phyloP scores from a whole-genome alignment of 225 moss, liverwort and hornwort species.

The Physcomitrium patens region DNA sequence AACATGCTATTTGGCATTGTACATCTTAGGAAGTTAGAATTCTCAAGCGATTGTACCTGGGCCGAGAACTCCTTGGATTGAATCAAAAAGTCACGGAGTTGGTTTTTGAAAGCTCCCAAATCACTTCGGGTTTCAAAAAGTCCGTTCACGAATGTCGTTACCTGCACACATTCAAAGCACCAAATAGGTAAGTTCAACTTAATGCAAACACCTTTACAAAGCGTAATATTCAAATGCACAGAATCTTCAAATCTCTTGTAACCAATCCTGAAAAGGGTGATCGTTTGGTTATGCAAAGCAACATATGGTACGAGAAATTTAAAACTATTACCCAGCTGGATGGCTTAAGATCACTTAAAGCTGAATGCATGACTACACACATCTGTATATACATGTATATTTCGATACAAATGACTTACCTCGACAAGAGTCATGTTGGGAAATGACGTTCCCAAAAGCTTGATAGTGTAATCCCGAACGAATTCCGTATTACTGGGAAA shows the following conservation, averaged over 20 bases:
- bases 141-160: constrained; percentile 75
- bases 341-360: not conserved
- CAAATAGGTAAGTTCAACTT: constrained; percentile 13
- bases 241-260: not conserved
- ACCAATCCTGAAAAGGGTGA: not conserved
- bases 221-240: not conserved
- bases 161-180: constrained; percentile 40
- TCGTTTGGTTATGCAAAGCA: not conserved
- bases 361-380: not conserved
- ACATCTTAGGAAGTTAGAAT: too few species aligned
- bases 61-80: constrained; percentile 98
- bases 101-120: constrained; percentile 77
- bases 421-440: constrained; percentile 93
- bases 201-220: not conserved
- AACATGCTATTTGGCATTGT: not conserved
- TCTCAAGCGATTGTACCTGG: constrained; percentile 47
- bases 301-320: not conserved
- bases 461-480: constrained; percentile 94
- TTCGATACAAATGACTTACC: constrained; percentile 35
- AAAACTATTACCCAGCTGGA: not conserved
- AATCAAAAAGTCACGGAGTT: constrained; percentile 90
- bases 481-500: constrained; percentile 79
- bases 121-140: constrained; percentile 80
- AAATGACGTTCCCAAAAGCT: constrained; percentile 93
- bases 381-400: too few species aligned